Evolutionary conservation across 202 grass and related monocot species (phyloP), one percentile per base, ranked within the genome.

Genomic region (Thinopyrum obtusiflorum): DNA sequence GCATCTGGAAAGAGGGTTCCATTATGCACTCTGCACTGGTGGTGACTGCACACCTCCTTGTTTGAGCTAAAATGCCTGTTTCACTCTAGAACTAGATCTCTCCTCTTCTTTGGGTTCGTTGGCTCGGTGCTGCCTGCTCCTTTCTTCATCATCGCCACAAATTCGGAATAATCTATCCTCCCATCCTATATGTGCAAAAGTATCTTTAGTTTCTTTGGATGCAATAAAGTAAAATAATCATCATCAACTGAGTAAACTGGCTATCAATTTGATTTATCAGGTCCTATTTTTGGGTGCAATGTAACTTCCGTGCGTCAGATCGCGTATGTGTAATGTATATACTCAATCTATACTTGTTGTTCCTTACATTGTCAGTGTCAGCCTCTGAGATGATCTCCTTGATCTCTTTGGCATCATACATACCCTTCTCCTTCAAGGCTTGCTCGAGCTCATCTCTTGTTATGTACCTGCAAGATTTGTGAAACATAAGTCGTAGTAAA

Each of bases 141-240:
- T 93, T 93, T 94, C 76, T 86, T 89, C 94, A 97, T 97, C 94
- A 97, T 97, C 2, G 94, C 76, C 61, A 92, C 91, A 10, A 97
- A 97, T 68, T 97, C 94, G 10, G 89, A 88, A 83, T 97, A 97
- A 79, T 97, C 91, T 83, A 97, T 97, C 80, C 91, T 89, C 72
- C 94, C 94, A 44, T 97, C 94, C 94, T 97, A 77, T 59, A 87
- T 26, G 60, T 70, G 36, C 13, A 83, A 77, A 76, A 39, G 40
- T 21, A 63, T 0, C 15, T 18, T 49, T 17, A 80, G 27, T 13
- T 1, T 37, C 18, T 81, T 40, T 67, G 27, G 78, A 80, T 49
- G 26, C 28, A 25, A 11, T 33, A 39, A 67, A 69, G 18, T 69
- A 11, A 76, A 76, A 7, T 26, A 55, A 31, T 76, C 15, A 76